These are phyloP conservation scores for Tylopilus balloui DNA, from an alignment of 768 basidiomycete species.

Conservation along the genomic window DNA sequence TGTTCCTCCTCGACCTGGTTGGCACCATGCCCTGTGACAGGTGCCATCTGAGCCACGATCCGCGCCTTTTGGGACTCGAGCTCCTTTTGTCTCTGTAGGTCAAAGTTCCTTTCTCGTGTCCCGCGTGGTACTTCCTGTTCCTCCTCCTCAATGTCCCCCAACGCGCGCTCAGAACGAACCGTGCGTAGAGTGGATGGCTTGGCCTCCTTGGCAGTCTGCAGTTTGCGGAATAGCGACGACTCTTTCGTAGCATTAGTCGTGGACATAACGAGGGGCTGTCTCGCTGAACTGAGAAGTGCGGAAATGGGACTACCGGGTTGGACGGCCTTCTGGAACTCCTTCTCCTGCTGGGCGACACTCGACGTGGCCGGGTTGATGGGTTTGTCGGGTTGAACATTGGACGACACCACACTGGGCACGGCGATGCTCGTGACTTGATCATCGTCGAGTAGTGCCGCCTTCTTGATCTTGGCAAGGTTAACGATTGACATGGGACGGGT, in stretches of 20 bases:
- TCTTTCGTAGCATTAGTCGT: conserved; percentile 40
- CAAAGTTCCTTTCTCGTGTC: conserved; percentile 36
- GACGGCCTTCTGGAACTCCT: conserved; percentile 94
- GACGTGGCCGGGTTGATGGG: conserved; percentile 44
- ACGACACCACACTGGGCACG: conserved; percentile 35
- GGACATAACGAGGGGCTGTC: conserved; percentile 79
- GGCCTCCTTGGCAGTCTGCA: conserved; percentile 48
- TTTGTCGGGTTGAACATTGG: conserved; percentile 16
- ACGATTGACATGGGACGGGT: conserved; percentile 52
- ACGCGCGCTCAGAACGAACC: conserved; percentile 35
- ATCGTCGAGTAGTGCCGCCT: conserved; percentile 58
- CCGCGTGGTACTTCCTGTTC: conserved; percentile 39
- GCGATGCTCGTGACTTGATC: conserved; percentile 47
- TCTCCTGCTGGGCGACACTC: conserved; percentile 81
- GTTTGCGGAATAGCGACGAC: conserved; percentile 43
- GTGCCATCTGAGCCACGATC: conserved; percentile 92
- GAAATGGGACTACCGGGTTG: conserved; percentile 94
- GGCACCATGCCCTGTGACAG: conserved; percentile 30
- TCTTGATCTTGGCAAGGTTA: conserved; percentile 69
- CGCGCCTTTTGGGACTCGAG: conserved; percentile 88
- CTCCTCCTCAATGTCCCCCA: conserved; percentile 46
- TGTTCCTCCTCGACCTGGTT: conserved; percentile 33
- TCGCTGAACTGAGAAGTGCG: conserved; percentile 81
- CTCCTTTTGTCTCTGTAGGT: conserved; percentile 57
- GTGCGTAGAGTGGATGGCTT: conserved; percentile 52